phyloP scores from a whole-genome alignment of 306 rosid species.

The Arachis stenosperma region DNA sequence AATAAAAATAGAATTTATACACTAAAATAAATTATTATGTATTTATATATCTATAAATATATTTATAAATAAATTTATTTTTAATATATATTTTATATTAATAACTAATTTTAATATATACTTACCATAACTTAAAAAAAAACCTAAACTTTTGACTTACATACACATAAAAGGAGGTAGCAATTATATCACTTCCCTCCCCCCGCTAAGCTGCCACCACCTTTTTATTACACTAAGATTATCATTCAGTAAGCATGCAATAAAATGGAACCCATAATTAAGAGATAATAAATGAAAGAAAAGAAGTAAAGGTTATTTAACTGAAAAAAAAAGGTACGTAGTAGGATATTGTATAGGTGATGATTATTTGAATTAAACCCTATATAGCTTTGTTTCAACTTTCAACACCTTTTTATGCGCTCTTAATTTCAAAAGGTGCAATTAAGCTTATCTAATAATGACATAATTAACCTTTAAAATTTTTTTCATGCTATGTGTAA shows the following conservation, averaged over 20 bases:
- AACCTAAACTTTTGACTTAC: not conserved
- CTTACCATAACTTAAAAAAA: too few relatives aligned
- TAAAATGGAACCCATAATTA: not conserved
- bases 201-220: not conserved
- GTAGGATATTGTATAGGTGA: not conserved
- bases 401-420: not conserved
- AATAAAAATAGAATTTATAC: too few relatives aligned
- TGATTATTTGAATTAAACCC: not conserved
- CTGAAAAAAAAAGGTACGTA: not conserved
- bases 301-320: too few relatives aligned
- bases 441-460: constrained; percentile 3
- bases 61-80: too few relatives aligned
- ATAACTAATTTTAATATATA: too few relatives aligned
- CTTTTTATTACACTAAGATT: not conserved
- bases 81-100: too few relatives aligned
- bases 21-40: too few relatives aligned
- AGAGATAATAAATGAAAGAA: not conserved
- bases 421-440: constrained; percentile 11
- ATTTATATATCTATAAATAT: too few relatives aligned
- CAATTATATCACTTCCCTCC: not conserved
- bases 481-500: not conserved
- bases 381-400: not conserved
- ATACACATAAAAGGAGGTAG: not conserved
- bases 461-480: not conserved
- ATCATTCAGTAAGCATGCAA: constrained; percentile 1